Evolutionary conservation across 495 filamentous ascomycete species (phyloP).

Genomic region (Penicillium paxilli): DNA sequence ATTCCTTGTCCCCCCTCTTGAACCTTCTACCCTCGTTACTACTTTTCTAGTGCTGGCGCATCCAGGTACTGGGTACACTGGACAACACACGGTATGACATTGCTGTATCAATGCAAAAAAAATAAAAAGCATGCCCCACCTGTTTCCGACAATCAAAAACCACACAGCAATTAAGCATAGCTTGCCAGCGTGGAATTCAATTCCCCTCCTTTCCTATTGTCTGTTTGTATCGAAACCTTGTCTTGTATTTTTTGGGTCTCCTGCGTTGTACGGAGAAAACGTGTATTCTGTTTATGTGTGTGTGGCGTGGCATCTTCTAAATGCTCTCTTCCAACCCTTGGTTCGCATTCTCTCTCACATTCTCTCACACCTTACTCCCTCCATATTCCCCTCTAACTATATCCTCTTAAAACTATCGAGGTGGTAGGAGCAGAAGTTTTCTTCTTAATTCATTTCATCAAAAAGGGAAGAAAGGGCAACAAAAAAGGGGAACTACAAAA

Average conservation of each 20-base stretch:
- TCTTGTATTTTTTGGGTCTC: conserved; percentile 10
- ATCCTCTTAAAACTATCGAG: background rate
- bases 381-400: background rate
- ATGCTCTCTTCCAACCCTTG: conserved; percentile 10
- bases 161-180: conserved; percentile 18
- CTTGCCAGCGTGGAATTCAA: conserved; percentile 13
- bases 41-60: background rate
- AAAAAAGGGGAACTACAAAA: background rate
- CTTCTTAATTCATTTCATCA: no score
- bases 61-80: conserved; percentile 12
- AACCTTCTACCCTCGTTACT: background rate
- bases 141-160: conserved; percentile 5
- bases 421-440: background rate
- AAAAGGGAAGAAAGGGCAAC: background rate
- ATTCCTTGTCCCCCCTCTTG: conserved; percentile 3
- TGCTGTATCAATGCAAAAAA: conserved; percentile 13
- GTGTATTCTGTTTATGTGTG: conserved; percentile 19
- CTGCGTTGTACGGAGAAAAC: conserved; percentile 13
- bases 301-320: conserved; percentile 18
- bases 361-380: background rate
- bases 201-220: conserved; percentile 17
- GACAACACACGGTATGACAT: conserved; percentile 17
- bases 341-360: conserved; percentile 4
- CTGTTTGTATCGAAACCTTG: conserved; percentile 13
- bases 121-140: conserved; percentile 32